Evolutionary conservation across 108 stramenopile genomes (phyloP).

Genomic region (Nitzschia sp.): DNA sequence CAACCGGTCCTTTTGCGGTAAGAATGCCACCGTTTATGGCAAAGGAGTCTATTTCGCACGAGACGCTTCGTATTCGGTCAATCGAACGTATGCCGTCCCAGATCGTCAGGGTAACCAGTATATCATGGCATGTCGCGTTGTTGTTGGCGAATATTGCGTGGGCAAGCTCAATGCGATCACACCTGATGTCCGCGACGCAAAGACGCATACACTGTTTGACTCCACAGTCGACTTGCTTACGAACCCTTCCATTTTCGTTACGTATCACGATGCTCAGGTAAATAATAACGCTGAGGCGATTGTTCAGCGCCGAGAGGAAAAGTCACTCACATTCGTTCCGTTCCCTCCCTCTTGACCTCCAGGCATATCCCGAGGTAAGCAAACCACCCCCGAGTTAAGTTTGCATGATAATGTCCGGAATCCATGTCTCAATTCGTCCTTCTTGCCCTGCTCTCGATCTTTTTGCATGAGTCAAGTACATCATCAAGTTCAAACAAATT

Average conservation of each 20-base stretch:
- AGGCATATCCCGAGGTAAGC: too few relatives aligned
- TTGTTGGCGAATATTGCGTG: not conserved
- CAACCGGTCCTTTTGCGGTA: conserved; percentile 29
- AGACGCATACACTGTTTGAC: conserved; percentile 16
- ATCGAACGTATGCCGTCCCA: conserved; percentile 4
- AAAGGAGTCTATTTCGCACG: conserved; percentile 33
- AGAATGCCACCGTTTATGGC: conserved; percentile 27
- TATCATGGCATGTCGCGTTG: not conserved
- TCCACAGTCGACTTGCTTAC: conserved; percentile 6
- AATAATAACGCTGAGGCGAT: too few relatives aligned
- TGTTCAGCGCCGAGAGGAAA: too few relatives aligned
- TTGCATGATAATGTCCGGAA: too few relatives aligned
- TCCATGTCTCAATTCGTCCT: too few relatives aligned
- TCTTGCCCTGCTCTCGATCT: too few relatives aligned
- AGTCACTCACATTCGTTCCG: too few relatives aligned
- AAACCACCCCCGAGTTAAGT: too few relatives aligned
- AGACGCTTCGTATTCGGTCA: conserved; percentile 23
- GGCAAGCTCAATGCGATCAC: not conserved
- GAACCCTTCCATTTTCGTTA: conserved; percentile 28
- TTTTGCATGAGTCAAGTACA: too few relatives aligned
- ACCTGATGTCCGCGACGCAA: not conserved
- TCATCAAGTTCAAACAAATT: too few relatives aligned
- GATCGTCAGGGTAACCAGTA: not conserved
- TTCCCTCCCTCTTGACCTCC: too few relatives aligned
- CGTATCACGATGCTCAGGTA: conserved; percentile 34